Base-by-base conservation (phyloP, 2,329 filamentous ascomycete genomes). In the Pyrenophora tritici-repentis region DNA sequence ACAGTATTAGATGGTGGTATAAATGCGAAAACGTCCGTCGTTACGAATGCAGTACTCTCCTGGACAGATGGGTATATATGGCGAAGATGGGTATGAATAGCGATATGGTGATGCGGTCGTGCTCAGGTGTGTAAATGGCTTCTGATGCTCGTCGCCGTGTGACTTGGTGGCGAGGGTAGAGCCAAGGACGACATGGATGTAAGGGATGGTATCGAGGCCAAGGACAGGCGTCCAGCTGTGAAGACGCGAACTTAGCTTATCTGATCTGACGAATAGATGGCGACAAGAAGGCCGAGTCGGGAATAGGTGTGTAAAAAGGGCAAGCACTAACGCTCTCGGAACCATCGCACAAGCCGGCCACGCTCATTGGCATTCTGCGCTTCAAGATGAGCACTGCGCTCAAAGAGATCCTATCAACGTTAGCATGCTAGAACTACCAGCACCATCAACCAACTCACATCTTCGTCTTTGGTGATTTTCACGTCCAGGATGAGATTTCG, bases 401-500 rank as follows among this genome's bases (percentile, higher is more conserved):
- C 79, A 67, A 83, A 85, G 31, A 86, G 75, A 50, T 83, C 82
- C 83, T 86, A 55, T 3, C 9, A 7, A 20, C 26, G 34, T 67
- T 22, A 62, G 55, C n/a, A 40, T 6, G 14, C 8, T 42, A 24
- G 10, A 38, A 9, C 16, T 39, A 17, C 17, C 13, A 32, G 6
- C 6, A 10, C 17, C 6, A 16, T 7, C 13, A 26, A 12, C 9
- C 2, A 16, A 41, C 87, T 77, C 75, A 96, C 92, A 78, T 97
- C 93, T 63, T 96, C 91, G 75, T 96, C 91, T 47, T 86, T 88
- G 37, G 86, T 81, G 76, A 97, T 88, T 66, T 86, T 86, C 61
- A 89, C 89, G 66, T 95, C 90, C 58, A 97, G 75, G 48, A 97
- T 85, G 65, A 96, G 73, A 62, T 89, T 86, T 63, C 86, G 82